phyloP scores from a whole-genome alignment of 306 rosid species.

The Clitoria ternatea region DNA sequence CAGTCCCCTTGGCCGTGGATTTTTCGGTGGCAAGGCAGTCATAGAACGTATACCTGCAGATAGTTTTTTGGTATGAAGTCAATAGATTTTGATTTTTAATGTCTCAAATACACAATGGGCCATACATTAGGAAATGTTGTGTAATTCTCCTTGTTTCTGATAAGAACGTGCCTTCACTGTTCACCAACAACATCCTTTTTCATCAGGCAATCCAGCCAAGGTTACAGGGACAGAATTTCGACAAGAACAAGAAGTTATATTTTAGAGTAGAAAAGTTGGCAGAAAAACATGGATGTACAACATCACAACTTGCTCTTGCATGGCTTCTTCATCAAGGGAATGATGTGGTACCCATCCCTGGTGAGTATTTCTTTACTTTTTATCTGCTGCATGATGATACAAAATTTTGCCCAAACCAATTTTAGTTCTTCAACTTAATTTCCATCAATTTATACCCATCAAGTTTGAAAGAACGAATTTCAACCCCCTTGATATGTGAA shows the following conservation, averaged over 20 bases:
- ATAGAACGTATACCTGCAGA: conserved; percentile 41
- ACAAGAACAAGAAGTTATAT: conserved; percentile 44
- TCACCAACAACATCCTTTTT: neutral
- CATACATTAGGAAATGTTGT: neutral
- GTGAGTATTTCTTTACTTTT: conserved; percentile 21
- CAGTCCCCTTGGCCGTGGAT: conserved; percentile 67
- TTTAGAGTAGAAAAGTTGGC: conserved; percentile 30
- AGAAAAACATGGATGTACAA: conserved; percentile 36
- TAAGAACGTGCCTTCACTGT: too few relatives aligned
- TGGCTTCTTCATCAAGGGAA: conserved; percentile 53
- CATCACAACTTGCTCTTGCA: conserved; percentile 52
- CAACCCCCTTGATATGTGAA: neutral
- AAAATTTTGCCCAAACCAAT: neutral
- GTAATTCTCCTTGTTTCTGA: neutral
- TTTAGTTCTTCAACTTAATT: neutral
- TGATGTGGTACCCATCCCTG: conserved; percentile 53
- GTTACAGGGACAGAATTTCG: conserved; percentile 41
- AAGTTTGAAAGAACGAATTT: neutral
- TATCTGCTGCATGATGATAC: neutral
- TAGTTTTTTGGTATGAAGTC: conserved; percentile 21
- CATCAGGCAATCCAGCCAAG: conserved; percentile 39
- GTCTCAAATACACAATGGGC: neutral
- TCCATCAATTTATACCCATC: neutral
- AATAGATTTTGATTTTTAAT: neutral
- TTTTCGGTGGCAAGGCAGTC: conserved; percentile 56